These are phyloP conservation scores for Cryptosporidium parvum DNA, from an alignment of 169 alveolate species.

Conservation along the genomic window DNA sequence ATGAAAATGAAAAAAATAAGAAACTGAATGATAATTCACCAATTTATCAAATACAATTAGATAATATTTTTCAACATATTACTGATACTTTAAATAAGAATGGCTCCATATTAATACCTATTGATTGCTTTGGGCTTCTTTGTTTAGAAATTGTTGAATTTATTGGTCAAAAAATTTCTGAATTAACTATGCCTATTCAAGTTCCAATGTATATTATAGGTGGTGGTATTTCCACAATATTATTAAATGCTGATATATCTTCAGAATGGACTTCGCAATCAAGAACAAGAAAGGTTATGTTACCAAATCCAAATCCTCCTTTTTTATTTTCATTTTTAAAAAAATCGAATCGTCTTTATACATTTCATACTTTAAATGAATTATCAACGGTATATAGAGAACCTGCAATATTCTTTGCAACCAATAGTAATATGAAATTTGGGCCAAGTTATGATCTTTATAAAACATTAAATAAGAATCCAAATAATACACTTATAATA, in stretches of 20 bases:
- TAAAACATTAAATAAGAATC: constrained; percentile 3
- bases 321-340: constrained; percentile 51
- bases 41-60: constrained; percentile 8
- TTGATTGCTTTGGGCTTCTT: constrained; percentile 45
- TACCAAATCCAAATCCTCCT: constrained; percentile 74
- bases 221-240: constrained; percentile 59
- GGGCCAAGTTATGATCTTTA: constrained; percentile 54
- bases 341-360: constrained; percentile 40
- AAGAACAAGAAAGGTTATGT: constrained; percentile 52
- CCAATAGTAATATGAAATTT: constrained; percentile 37
- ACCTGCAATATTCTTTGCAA: constrained; percentile 66
- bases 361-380: constrained; percentile 48
- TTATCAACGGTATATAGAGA: constrained; percentile 70
- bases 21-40: neutral
- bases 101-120: constrained; percentile 54
- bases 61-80: constrained; percentile 21
- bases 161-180: constrained; percentile 66
- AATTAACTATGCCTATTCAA: constrained; percentile 31
- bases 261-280: constrained; percentile 59
- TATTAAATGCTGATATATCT: constrained; percentile 53
- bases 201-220: constrained; percentile 66
- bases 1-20: neutral
- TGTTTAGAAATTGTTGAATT: constrained; percentile 60
- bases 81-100: constrained; percentile 26
- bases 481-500: constrained; percentile 16